Percentiles rank a stretch among this genome's conserved stretches.
phyloP scores from a whole-genome alignment of 1,139 yeast species.

The Yamadazyma oceani region DNA sequence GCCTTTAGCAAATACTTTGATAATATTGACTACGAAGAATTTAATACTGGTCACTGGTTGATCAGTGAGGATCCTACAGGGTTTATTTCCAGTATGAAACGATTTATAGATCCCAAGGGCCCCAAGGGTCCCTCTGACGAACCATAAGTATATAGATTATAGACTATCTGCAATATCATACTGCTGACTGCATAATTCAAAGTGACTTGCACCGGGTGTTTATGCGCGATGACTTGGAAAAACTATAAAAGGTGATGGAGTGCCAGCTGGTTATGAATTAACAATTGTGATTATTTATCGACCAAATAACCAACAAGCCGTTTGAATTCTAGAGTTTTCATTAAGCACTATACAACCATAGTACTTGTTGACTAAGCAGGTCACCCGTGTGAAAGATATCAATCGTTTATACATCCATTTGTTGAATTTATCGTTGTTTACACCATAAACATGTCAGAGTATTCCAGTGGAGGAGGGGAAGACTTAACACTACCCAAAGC shows the following conservation, averaged over 20 bases:
- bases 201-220: too few species aligned
- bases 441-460: slow-evolving; percentile 34
- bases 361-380: too few species aligned
- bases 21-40: slow-evolving; percentile 24
- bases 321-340: too few species aligned
- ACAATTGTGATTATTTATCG: background rate
- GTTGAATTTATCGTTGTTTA: background rate
- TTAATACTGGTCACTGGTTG: slow-evolving; percentile 49
- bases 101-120: slow-evolving; percentile 14
- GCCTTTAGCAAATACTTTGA: slow-evolving; percentile 41
- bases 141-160: too few species aligned
- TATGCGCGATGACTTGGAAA: background rate
- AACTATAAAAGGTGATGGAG: slow-evolving; percentile 1
- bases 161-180: too few species aligned
- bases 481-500: slow-evolving; percentile 61
- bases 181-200: too few species aligned
- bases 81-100: slow-evolving; percentile 28
- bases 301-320: too few species aligned
- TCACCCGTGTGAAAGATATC: too few species aligned
- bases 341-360: too few species aligned
- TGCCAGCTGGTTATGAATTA: too few species aligned
- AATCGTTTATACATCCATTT: background rate
- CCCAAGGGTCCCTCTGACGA: too few species aligned
- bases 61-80: slow-evolving; percentile 40
- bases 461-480: slow-evolving; percentile 34